Evolutionary conservation across 495 filamentous ascomycete species (phyloP).

Genomic region (Aspergillus diversus): DNA sequence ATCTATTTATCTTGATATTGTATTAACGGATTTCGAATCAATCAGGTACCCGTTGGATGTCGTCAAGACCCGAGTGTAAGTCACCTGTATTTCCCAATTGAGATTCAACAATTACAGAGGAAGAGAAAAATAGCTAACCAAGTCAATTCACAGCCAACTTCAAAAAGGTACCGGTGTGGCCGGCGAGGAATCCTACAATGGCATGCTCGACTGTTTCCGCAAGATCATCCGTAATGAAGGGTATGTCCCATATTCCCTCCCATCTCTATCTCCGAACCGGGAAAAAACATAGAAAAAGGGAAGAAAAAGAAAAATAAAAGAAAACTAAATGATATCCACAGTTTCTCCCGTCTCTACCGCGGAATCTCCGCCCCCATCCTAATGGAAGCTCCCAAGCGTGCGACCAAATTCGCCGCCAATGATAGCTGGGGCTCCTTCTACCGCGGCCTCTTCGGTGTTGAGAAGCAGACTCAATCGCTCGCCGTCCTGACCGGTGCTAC

Average conservation of each 20-base stretch:
- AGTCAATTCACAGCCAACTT: conserved; percentile 61
- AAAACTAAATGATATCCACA: conserved; percentile 32
- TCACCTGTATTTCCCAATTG: neutral
- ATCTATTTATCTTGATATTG: neutral
- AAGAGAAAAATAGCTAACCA: neutral
- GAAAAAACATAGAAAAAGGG: neutral
- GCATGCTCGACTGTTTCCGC: conserved; percentile 95
- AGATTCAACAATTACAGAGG: neutral
- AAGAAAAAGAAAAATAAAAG: conserved; percentile 12
- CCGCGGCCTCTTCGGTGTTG: conserved; percentile 75
- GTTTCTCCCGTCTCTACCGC: conserved; percentile 87
- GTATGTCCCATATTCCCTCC: conserved; percentile 49
- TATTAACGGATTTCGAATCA: conserved; percentile 9
- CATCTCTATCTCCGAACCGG: neutral
- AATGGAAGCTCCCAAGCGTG: conserved; percentile 98
- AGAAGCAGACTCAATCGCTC: conserved; percentile 87
- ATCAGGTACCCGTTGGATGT: conserved; percentile 93
- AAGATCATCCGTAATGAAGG: conserved; percentile 97
- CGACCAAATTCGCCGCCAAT: conserved; percentile 98
- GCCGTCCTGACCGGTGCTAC: conserved; percentile 91
- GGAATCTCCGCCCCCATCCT: conserved; percentile 95
- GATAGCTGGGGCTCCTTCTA: conserved; percentile 96
- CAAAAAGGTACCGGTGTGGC: conserved; percentile 67
- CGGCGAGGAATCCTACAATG: conserved; percentile 83
- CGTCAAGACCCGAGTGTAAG: conserved; percentile 96